These are phyloP conservation scores for Corymbia maculata DNA, from an alignment of 345 rosid genomes.

Conservation along the genomic window DNA sequence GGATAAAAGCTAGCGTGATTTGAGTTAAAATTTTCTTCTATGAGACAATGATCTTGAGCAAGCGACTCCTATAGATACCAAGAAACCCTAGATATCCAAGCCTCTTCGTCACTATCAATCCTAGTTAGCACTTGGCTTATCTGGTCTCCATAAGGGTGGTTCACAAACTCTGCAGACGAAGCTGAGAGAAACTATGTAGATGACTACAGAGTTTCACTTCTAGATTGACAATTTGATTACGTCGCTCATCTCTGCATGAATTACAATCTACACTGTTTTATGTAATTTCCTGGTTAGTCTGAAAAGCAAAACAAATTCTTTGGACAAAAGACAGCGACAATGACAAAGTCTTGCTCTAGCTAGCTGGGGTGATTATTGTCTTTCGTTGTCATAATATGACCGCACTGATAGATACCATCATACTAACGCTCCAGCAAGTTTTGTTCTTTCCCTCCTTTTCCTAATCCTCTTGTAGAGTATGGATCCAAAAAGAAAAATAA, in stretches of 20 bases:
- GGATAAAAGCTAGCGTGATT: conserved; percentile 31
- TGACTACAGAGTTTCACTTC: neutral
- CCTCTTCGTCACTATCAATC: conserved; percentile 40
- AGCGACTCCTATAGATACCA: conserved; percentile 29
- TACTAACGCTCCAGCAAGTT: neutral
- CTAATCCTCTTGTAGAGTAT: neutral
- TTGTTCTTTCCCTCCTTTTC: neutral
- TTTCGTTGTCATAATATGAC: neutral
- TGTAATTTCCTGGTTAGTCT: neutral
- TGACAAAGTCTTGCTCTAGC: neutral
- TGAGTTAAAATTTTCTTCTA: conserved; percentile 32
- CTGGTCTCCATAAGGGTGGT: neutral
- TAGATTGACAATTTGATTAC: neutral
- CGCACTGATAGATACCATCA: neutral
- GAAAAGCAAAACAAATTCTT: neutral
- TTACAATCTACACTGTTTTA: neutral
- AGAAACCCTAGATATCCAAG: conserved; percentile 32
- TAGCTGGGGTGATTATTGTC: neutral
- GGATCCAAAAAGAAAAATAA: neutral
- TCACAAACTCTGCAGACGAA: neutral
- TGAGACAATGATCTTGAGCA: conserved; percentile 33
- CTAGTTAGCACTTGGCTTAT: neutral
- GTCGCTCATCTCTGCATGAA: neutral
- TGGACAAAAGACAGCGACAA: neutral
- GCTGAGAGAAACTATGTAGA: neutral